Percentiles rank a stretch among this genome's conserved stretches.
Conservation (phyloP, 1,284 basidiomycete genomes). For the Malassezia equina region DNA sequence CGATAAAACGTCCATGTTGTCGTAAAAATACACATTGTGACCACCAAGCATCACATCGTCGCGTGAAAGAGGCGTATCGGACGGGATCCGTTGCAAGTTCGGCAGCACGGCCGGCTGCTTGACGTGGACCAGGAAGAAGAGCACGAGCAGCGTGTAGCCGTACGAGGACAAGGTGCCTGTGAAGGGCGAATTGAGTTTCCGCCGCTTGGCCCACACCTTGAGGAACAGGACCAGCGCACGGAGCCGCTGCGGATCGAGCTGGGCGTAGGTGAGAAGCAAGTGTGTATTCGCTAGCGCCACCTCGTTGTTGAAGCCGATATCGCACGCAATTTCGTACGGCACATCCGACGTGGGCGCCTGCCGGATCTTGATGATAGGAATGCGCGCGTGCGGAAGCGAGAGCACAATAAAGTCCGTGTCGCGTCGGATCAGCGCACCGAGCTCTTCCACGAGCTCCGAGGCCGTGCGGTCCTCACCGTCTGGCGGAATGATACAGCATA, state of each 20-base stretch:
- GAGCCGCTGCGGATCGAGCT: conserved; percentile 86
- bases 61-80: conserved; percentile 23
- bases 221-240: conserved; percentile 90
- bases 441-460: conserved; percentile 82
- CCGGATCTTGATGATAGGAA: conserved; percentile 95
- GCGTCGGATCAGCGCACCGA: conserved; percentile 75
- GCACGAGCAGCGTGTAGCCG: conserved; percentile 91
- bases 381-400: conserved; percentile 86
- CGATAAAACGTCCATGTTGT: conserved; percentile 82
- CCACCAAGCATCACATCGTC: conserved; percentile 67
- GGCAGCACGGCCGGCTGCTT: conserved; percentile 53
- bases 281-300: conserved; percentile 93
- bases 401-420: conserved; percentile 98
- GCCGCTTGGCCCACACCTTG: conserved; percentile 96
- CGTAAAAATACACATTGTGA: conserved; percentile 68
- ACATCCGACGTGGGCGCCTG: conserved; percentile 76
- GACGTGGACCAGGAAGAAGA: conserved; percentile 93
- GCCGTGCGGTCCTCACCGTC: conserved; percentile 16
- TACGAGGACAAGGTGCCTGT: conserved; percentile 92
- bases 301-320: conserved; percentile 96
- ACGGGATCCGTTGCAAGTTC: conserved; percentile 49
- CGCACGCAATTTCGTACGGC: conserved; percentile 64
- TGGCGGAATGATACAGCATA: conserved; percentile 72
- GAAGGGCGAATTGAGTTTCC: conserved; percentile 97
- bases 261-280: conserved; percentile 89